phyloP scores from a whole-genome alignment of 1,284 basidiomycete species.

The Acaromyces ingoldii region DNA sequence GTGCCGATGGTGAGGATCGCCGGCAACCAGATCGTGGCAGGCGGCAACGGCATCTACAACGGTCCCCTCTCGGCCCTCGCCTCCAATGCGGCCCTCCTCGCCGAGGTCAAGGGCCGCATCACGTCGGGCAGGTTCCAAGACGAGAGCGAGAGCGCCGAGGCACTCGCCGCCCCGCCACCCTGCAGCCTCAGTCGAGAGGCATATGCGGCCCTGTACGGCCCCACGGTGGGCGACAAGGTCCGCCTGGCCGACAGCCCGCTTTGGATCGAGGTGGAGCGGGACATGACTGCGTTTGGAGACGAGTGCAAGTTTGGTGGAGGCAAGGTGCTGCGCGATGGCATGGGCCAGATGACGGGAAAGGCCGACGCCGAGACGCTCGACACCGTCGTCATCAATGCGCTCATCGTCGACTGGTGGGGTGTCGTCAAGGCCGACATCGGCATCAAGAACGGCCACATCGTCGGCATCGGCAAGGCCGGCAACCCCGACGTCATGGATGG shows the following conservation, averaged over 20 bases:
- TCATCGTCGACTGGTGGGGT: constrained; percentile 90
- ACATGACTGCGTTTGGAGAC: constrained; percentile 79
- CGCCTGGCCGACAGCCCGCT: constrained; percentile 82
- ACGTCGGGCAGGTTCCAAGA: constrained; percentile 27
- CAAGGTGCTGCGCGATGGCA: constrained; percentile 47
- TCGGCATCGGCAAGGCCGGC: constrained; percentile 89
- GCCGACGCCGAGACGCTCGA: constrained; percentile 71
- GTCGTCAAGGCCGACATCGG: constrained; percentile 99
- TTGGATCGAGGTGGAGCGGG: constrained; percentile 88
- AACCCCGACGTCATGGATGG: constrained; percentile 90
- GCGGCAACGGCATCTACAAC: not conserved
- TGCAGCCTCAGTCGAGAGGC: constrained; percentile 31
- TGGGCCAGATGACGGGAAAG: constrained; percentile 76
- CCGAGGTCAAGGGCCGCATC: constrained; percentile 18
- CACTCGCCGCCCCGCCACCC: constrained; percentile 12
- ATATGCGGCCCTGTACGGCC: constrained; percentile 59
- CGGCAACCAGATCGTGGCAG: constrained; percentile 67
- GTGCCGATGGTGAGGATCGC: constrained; percentile 76
- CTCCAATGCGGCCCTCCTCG: constrained; percentile 8
- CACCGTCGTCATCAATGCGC: constrained; percentile 86
- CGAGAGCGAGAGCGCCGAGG: constrained; percentile 15
- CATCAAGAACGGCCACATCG: constrained; percentile 75
- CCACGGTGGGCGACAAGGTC: constrained; percentile 83
- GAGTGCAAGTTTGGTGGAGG: constrained; percentile 92
- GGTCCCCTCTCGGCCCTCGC: constrained; percentile 11